Evolutionary conservation across 2,329 filamentous ascomycete genomes (phyloP).

Genomic region (Exophiala sp.): DNA sequence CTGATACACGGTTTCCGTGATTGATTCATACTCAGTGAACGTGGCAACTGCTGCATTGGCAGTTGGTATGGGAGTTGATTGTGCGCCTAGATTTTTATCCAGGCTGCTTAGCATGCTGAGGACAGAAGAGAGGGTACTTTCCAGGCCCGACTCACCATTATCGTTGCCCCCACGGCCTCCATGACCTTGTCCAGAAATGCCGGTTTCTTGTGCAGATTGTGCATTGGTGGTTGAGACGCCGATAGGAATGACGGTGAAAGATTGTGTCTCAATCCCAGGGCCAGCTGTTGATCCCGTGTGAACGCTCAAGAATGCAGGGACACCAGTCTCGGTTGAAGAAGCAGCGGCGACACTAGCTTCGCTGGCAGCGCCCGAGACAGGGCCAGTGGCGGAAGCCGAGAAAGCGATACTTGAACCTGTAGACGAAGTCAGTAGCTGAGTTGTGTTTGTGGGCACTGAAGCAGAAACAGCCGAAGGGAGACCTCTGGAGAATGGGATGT

Average conservation of each 20-base stretch:
- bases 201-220: conserved; percentile 5
- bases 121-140: neutral
- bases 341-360: conserved; percentile 23
- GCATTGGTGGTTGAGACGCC: conserved; percentile 8
- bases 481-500: conserved; percentile 13
- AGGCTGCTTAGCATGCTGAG: neutral
- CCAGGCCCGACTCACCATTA: conserved; percentile 1
- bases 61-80: conserved; percentile 9
- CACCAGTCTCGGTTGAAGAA: conserved; percentile 10
- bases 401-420: conserved; percentile 22
- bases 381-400: conserved; percentile 22
- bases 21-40: conserved; percentile 21
- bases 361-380: conserved; percentile 20
- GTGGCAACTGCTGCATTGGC: conserved; percentile 17
- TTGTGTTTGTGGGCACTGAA: neutral
- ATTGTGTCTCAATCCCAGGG: conserved; percentile 22
- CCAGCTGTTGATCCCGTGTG: conserved; percentile 21
- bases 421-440: conserved; percentile 2
- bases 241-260: conserved; percentile 21
- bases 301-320: conserved; percentile 20
- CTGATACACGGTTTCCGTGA: conserved; percentile 18
- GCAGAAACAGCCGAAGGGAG: neutral
- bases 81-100: conserved; percentile 1
- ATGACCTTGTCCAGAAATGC: neutral
- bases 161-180: neutral